phyloP scores from a whole-genome alignment of 192 early-diverging fungal species.

The Backusella tuberculispora region DNA sequence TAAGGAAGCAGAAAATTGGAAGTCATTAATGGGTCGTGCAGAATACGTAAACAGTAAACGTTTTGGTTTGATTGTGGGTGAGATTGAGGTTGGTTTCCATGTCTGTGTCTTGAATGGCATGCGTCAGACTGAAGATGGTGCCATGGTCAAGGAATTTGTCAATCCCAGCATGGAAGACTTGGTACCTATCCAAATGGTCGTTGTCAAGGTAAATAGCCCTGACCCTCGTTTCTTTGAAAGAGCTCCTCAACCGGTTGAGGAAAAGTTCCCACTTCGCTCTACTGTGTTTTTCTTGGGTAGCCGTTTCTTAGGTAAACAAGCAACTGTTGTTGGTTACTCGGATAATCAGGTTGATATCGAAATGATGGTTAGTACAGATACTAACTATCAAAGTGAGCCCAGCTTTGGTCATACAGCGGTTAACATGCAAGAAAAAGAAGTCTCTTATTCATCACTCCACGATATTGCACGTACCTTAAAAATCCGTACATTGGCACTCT shows the following conservation, averaged over 20 bases:
- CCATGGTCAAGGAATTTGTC: conserved; percentile 74
- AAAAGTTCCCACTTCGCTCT: conserved; percentile 73
- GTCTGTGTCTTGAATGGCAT: conserved; percentile 69
- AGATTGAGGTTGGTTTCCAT: conserved; percentile 62
- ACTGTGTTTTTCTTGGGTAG: conserved; percentile 84
- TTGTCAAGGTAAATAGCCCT: conserved; percentile 56
- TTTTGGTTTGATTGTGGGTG: conserved; percentile 71
- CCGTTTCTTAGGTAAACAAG: conserved; percentile 73
- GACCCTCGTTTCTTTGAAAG: conserved; percentile 79
- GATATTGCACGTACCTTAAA: conserved; percentile 69
- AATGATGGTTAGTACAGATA: conserved; percentile 43
- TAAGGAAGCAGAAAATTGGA: conserved; percentile 55
- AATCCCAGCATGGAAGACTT: conserved; percentile 45
- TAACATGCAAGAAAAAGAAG: conserved; percentile 19
- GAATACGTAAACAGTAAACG: conserved; percentile 72
- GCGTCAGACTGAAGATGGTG: conserved; percentile 67
- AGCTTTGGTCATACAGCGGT: conserved; percentile 55
- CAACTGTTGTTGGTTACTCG: conserved; percentile 65
- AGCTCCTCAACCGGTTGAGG: conserved; percentile 63
- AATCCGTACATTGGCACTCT: conserved; percentile 69
- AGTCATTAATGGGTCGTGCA: conserved; percentile 58
- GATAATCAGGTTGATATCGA: conserved; percentile 46
- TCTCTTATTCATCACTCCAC: conserved; percentile 56
- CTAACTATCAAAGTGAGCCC: conserved; percentile 40
- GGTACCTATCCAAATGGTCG: conserved; percentile 67